Evolutionary conservation across 768 basidiomycete species (phyloP).

Genomic region (Gautieria morchelliformis): DNA sequence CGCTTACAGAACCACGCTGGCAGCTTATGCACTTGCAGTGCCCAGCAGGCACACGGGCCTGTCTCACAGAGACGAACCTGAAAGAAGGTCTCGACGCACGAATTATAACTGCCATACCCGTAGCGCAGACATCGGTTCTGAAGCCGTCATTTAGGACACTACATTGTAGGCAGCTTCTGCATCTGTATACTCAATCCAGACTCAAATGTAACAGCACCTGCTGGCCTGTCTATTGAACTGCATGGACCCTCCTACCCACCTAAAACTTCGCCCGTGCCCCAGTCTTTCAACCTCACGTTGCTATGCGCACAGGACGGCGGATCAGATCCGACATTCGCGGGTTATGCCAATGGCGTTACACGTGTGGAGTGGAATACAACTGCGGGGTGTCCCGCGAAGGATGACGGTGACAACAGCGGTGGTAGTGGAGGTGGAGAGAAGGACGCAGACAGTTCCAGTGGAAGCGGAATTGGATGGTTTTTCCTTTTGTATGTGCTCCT

Average conservation of each 20-base stretch:
- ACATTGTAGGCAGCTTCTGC: constrained; percentile 30
- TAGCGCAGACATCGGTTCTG: constrained; percentile 36
- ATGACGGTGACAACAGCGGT: constrained; percentile 18
- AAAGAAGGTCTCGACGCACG: constrained; percentile 48
- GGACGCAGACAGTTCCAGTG: constrained; percentile 23
- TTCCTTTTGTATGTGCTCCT: constrained; percentile 59
- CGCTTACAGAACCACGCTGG: neutral
- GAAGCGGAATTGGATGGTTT: constrained; percentile 82
- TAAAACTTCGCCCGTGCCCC: constrained; percentile 34
- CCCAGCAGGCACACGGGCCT: constrained; percentile 56
- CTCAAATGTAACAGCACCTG: constrained; percentile 30
- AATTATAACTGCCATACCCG: constrained; percentile 65
- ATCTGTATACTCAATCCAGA: constrained; percentile 4
- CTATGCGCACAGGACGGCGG: constrained; percentile 35
- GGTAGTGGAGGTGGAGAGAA: constrained; percentile 21
- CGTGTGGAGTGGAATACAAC: constrained; percentile 53
- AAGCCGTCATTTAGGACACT: constrained; percentile 19
- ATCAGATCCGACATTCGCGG: constrained; percentile 41
- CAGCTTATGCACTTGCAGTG: constrained; percentile 37
- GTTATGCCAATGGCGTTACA: constrained; percentile 49
- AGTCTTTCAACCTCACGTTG: constrained; percentile 53
- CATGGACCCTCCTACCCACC: constrained; percentile 55
- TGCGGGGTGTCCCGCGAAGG: constrained; percentile 43
- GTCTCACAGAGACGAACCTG: constrained; percentile 57
- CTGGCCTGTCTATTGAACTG: constrained; percentile 46